Evolutionary conservation across 1,284 basidiomycete genomes (phyloP), one percentile per base, ranked within the genome.

Genomic region (Rhodotorula sp.): DNA sequence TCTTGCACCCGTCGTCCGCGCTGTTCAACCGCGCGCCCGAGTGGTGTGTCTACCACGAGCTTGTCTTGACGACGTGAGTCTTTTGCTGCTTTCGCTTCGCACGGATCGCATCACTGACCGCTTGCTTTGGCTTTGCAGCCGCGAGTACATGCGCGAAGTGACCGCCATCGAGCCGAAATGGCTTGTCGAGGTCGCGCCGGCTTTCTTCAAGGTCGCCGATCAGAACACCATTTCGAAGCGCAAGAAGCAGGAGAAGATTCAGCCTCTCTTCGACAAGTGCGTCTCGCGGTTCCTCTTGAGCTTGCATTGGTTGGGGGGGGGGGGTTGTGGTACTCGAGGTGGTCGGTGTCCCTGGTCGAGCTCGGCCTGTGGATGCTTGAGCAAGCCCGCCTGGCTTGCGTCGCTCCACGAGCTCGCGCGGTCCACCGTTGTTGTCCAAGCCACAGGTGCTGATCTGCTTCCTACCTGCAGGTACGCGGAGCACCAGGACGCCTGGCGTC

Each of bases 111-210:
- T 1, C 7, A 22, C 50, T 52, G 50, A 28, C n/a, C n/a, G n/a
- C n/a, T n/a, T 28, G 16, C 16, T 11, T 10, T n/a, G n/a, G 1
- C 50, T 15, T 9, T 31, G n/a, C 44, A 68, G 61, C 15, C 65
- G 78, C 70, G 94, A 97, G 81, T 98, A 98, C 81, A 96, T 94
- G 84, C 92, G 94, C 79, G 94, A 94, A 76, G 92, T 94, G 37
- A 97, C 93, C 2, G 92, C 93, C 1, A 88, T 99, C 69, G 96
- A 99, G 80, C 94, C 96, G 3, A 96, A 97, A 81, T 99, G 96
- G 96, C 86, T 99, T 22, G 91, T 95, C 11, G 95, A 99, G 79
- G 94, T 97, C 30, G 95, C 96, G 18, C 95, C 95, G 13, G 90
- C 92, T 67, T 98, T 97, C 86, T 99, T 99, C 89, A 90, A 91